Conservation (phyloP, 2,329 filamentous ascomycete species). For the Blastomyces silverae region DNA sequence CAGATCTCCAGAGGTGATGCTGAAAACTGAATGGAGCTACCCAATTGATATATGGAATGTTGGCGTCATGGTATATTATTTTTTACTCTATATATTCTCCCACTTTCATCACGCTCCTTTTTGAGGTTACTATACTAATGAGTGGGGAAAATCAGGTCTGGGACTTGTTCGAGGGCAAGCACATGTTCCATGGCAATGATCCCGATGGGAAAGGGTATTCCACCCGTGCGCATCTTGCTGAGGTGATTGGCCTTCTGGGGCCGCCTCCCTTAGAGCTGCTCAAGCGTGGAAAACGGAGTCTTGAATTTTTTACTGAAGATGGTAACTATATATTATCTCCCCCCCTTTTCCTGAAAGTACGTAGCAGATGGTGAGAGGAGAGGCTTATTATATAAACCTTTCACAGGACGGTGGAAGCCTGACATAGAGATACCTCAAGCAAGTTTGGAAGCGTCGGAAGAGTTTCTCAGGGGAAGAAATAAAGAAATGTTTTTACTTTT, state of each 20-base stretch:
- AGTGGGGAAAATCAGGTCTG: slow-evolving; percentile 34
- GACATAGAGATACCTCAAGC: slow-evolving; percentile 18
- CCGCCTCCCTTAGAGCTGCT: slow-evolving; percentile 37
- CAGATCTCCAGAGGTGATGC: slow-evolving; percentile 41
- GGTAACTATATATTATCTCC: slow-evolving; percentile 28
- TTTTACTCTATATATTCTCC: background rate
- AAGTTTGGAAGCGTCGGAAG: slow-evolving; percentile 18
- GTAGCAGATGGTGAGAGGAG: slow-evolving; percentile 13
- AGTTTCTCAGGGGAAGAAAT: slow-evolving; percentile 17
- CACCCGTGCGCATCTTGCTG: slow-evolving; percentile 41
- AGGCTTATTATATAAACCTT: slow-evolving; percentile 16
- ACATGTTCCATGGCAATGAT: slow-evolving; percentile 41
- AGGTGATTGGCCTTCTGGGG: slow-evolving; percentile 42
- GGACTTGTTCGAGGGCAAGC: slow-evolving; percentile 44
- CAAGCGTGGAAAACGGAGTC: slow-evolving; percentile 28
- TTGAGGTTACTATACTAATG: slow-evolving; percentile 7
- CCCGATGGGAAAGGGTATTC: slow-evolving; percentile 34
- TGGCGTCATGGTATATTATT: slow-evolving; percentile 42
- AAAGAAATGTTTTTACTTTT: slow-evolving; percentile 18
- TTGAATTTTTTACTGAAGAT: slow-evolving; percentile 39
- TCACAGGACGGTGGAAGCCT: slow-evolving; percentile 24
- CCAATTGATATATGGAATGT: slow-evolving; percentile 48
- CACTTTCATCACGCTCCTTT: slow-evolving; percentile 6
- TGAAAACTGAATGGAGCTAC: slow-evolving; percentile 43
- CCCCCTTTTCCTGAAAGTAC: slow-evolving; percentile 1